Conservation (phyloP, 768 basidiomycete species). For the Lepiota brunneoincarnata region DNA sequence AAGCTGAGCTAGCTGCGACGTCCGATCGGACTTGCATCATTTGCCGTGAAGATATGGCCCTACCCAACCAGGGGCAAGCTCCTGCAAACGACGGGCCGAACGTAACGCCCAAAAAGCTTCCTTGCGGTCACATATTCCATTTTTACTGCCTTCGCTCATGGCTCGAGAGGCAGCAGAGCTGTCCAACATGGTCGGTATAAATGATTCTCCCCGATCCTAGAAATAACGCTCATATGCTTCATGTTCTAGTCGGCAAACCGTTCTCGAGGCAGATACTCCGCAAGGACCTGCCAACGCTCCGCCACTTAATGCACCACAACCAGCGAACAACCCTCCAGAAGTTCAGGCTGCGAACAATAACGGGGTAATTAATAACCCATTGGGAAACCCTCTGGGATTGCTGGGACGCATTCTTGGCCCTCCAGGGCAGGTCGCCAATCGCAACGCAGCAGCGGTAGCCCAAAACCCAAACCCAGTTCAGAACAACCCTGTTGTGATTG, state of each 20-base stretch:
- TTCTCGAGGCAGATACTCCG: conserved; percentile 52
- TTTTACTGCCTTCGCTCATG: conserved; percentile 96
- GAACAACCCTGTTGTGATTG: conserved; percentile 48
- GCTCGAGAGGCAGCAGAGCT: conserved; percentile 98
- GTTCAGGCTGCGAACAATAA: conserved; percentile 31
- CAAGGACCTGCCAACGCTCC: conserved; percentile 25
- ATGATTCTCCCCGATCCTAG: neutral
- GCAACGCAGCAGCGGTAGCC: conserved; percentile 7
- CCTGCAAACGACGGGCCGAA: conserved; percentile 69
- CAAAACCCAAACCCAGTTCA: conserved; percentile 26
- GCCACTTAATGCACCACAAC: conserved; percentile 26
- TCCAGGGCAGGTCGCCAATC: conserved; percentile 39
- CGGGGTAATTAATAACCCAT: conserved; percentile 38
- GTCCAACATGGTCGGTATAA: conserved; percentile 87
- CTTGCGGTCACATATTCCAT: conserved; percentile 97
- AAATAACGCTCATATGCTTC: conserved; percentile 13
- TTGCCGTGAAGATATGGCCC: conserved; percentile 92
- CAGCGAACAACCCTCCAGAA: conserved; percentile 26
- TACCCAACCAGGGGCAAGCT: conserved; percentile 31
- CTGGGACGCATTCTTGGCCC: conserved; percentile 57
- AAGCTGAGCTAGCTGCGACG: conserved; percentile 77
- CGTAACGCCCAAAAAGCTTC: conserved; percentile 93
- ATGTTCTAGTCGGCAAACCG: conserved; percentile 66
- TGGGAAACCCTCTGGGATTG: conserved; percentile 50
- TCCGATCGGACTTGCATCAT: conserved; percentile 96